Base-by-base conservation (phyloP, 2,329 filamentous ascomycete genomes). In the Parafenestella ontariensis region DNA sequence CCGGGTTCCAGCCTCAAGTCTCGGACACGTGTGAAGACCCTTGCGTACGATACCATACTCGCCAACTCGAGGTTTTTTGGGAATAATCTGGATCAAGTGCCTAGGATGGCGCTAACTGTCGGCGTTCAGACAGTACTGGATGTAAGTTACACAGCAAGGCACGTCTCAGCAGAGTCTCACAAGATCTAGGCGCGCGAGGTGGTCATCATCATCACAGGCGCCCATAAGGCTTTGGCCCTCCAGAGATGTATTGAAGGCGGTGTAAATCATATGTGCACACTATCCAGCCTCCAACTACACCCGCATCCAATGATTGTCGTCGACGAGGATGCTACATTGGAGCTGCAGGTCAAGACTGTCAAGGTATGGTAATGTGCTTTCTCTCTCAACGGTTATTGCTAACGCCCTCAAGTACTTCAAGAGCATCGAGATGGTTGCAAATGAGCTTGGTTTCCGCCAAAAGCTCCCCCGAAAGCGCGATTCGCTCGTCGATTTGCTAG, bases 241-340 rank as follows among this genome's bases (percentile, higher is more conserved):
- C 89, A 93, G 74, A 89, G 87, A 66, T 92, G 89, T 64, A 85
- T 96, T 59, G 91, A 96, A 75, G 88, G 89, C 52, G 89, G 89
- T 26, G 85, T 96, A 57, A 94, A 92, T 74, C 91, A 95, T 78
- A 94, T 94, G 89, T 96, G 91, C 91, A 94, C 91, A 1, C 82
- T 95, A 6, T 94, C 90, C 8, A 87, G 86, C 49, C 81, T 96
- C 37, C 91, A 96, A 73, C 79, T 94, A 59, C 91, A 95, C 74
- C 88, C 87, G 3, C 89, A 93, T 67, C 88, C 91, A 48, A 87
- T 95, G 82, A 87, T 95, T 62, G 90, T 94, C 9, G 90, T 89
- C 41, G 91, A 96, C 67, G 90, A 94, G 66, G 90, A 94, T 70
- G 78, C 80, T 64, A 79, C 80, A 31, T 49, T 84, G 57, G 74